Evolutionary conservation across 2,329 filamentous ascomycete species (phyloP).

Genomic region (Xylariaceae sp.): DNA sequence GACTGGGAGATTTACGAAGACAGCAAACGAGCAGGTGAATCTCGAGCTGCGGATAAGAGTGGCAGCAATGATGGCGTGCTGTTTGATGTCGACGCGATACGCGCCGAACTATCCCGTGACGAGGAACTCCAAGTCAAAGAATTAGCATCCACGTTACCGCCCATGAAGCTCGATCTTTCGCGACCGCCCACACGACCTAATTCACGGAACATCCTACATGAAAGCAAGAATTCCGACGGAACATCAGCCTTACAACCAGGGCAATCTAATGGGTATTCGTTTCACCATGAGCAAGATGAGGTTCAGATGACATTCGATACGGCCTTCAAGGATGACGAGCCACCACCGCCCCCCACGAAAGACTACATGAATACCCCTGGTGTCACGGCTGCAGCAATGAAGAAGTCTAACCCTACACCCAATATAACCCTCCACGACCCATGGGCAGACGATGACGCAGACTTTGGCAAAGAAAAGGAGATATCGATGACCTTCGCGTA

Average conservation of each 20-base stretch:
- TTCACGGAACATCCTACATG: constrained; percentile 38
- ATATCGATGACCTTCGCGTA: constrained; percentile 79
- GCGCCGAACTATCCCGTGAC: constrained; percentile 74
- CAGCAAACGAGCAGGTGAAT: constrained; percentile 37
- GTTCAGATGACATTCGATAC: constrained; percentile 72
- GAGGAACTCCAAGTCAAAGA: constrained; percentile 63
- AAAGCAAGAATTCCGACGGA: constrained; percentile 46
- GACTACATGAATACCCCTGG: constrained; percentile 25
- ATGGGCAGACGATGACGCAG: constrained; percentile 66
- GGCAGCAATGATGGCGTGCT: constrained; percentile 63
- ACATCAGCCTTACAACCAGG: constrained; percentile 31
- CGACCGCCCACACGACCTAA: constrained; percentile 35
- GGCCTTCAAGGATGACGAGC: constrained; percentile 44
- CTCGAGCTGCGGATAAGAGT: constrained; percentile 42
- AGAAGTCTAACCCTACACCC: constrained; percentile 47
- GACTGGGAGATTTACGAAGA: constrained; percentile 96
- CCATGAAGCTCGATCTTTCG: constrained; percentile 71
- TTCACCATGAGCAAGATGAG: constrained; percentile 41
- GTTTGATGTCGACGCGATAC: constrained; percentile 94
- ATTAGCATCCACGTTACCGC: constrained; percentile 81
- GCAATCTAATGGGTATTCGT: constrained; percentile 15
- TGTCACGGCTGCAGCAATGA: constrained; percentile 40
- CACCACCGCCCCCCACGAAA: constrained; percentile 34
- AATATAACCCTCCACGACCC: constrained; percentile 54
- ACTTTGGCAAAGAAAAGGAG: constrained; percentile 69